Percentiles rank a stretch among this genome's conserved stretches.
Conservation (phyloP, 2,329 filamentous ascomycete genomes). For the Metarhizium robertsii region DNA sequence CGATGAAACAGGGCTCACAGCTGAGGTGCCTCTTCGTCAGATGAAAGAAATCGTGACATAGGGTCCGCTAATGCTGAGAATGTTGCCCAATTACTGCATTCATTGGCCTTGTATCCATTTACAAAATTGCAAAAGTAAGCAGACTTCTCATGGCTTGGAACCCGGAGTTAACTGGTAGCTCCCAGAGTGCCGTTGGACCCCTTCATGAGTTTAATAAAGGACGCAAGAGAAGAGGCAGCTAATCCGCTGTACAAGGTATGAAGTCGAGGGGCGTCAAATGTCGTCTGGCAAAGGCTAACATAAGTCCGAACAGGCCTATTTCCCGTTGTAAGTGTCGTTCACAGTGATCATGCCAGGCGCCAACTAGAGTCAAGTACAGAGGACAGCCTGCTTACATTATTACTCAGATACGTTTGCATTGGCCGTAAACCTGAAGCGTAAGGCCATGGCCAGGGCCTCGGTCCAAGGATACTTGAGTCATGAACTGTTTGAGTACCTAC, state of each 20-base stretch:
- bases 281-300: neutral
- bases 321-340: slow-evolving; percentile 42
- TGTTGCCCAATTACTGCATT: slow-evolving; percentile 43
- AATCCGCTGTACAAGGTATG: slow-evolving; percentile 46
- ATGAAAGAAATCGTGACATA: slow-evolving; percentile 40
- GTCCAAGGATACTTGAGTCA: neutral
- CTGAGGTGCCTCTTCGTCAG: slow-evolving; percentile 22
- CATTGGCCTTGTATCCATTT: slow-evolving; percentile 48
- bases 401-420: slow-evolving; percentile 49
- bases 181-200: slow-evolving; percentile 47
- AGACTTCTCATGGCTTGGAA: neutral
- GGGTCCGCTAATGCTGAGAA: slow-evolving; percentile 45
- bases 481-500: neutral
- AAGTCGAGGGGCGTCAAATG: slow-evolving; percentile 10
- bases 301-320: slow-evolving; percentile 41
- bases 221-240: slow-evolving; percentile 44
- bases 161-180: neutral
- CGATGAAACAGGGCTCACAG: neutral
- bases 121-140: slow-evolving; percentile 38
- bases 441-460: neutral
- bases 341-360: neutral
- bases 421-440: slow-evolving; percentile 41
- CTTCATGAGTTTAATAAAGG: slow-evolving; percentile 45
- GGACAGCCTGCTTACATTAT: neutral
- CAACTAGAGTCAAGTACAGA: neutral